phyloP scores from a whole-genome alignment of 2,329 filamentous ascomycete genomes.

The Microsporum ferrugineum region DNA sequence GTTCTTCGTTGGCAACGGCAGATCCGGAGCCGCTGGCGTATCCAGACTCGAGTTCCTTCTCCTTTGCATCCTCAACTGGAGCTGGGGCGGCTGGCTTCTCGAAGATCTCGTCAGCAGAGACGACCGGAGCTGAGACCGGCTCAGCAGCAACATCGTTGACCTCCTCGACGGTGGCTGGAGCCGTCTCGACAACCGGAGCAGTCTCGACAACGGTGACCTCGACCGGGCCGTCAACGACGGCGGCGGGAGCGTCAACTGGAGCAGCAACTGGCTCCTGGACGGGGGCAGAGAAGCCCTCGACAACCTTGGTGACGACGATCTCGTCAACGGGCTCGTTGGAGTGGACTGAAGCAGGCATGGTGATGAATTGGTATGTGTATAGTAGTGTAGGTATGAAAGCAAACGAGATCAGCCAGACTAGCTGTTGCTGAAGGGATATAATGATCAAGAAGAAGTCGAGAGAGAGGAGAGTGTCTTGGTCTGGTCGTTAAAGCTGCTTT shows the following conservation, averaged over 20 bases:
- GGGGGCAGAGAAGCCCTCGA: background rate
- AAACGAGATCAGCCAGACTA: conserved; percentile 6
- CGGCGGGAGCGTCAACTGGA: background rate
- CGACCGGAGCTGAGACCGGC: background rate
- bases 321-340: conserved; percentile 27
- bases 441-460: conserved; percentile 6
- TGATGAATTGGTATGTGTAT: background rate
- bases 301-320: conserved; percentile 1
- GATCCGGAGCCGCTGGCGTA: conserved; percentile 57
- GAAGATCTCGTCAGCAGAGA: background rate
- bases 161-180: background rate
- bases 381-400: background rate
- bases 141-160: conserved; percentile 1
- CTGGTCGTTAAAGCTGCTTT: background rate
- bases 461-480: conserved; percentile 10
- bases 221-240: background rate
- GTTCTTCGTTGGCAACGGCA: conserved; percentile 50
- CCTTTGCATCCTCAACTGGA: conserved; percentile 2
- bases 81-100: conserved; percentile 1
- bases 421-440: conserved; percentile 3
- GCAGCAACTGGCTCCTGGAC: background rate
- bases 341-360: conserved; percentile 30
- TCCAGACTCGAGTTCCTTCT: conserved; percentile 58
- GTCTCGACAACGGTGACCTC: background rate
- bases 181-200: background rate